These are phyloP conservation scores for Erysimum cheiri DNA, from an alignment of 441 rosid genomes.

Conservation along the genomic window DNA sequence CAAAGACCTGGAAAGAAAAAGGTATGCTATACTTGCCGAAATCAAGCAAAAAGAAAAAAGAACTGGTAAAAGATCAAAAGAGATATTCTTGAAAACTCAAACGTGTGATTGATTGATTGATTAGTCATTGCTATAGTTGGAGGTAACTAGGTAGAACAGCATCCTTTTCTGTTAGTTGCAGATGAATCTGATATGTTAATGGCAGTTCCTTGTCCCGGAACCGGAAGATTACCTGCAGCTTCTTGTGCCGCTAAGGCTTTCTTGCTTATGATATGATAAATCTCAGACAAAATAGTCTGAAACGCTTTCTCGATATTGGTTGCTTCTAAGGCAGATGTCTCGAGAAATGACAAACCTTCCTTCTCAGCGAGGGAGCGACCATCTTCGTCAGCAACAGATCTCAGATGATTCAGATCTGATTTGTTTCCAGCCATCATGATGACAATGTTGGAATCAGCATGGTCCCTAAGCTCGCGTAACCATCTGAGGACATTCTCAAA, in stretches of 20 bases:
- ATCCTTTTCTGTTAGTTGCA: conserved; percentile 61
- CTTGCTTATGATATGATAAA: conserved; percentile 90
- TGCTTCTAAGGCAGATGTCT: conserved; percentile 91
- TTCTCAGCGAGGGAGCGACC: conserved; percentile 78
- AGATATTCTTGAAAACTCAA: conserved; percentile 13
- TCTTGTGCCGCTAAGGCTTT: conserved; percentile 95
- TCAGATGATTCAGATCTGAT: conserved; percentile 82
- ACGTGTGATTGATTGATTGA: conserved; percentile 31
- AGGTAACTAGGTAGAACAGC: conserved; percentile 68
- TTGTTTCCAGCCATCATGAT: conserved; percentile 98
- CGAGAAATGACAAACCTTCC: conserved; percentile 93
- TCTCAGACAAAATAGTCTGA: conserved; percentile 81
- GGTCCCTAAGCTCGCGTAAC: conserved; percentile 92
- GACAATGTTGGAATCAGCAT: conserved; percentile 95
- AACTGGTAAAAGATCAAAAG: conserved; percentile 7
- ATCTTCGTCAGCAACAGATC: conserved; percentile 79
- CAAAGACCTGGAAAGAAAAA: conserved; percentile 24
- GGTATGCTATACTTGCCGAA: conserved; percentile 36
- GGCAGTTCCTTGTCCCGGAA: conserved; percentile 89
- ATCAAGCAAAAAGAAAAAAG: neutral
- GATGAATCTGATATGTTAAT: conserved; percentile 73
- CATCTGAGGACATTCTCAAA: conserved; percentile 90
- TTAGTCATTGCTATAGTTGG: conserved; percentile 27
- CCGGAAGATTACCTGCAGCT: conserved; percentile 61
- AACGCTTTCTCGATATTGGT: conserved; percentile 89